Evolutionary conservation across 208 protist species (phyloP).

Genomic region (Wallacemonas sp.): DNA sequence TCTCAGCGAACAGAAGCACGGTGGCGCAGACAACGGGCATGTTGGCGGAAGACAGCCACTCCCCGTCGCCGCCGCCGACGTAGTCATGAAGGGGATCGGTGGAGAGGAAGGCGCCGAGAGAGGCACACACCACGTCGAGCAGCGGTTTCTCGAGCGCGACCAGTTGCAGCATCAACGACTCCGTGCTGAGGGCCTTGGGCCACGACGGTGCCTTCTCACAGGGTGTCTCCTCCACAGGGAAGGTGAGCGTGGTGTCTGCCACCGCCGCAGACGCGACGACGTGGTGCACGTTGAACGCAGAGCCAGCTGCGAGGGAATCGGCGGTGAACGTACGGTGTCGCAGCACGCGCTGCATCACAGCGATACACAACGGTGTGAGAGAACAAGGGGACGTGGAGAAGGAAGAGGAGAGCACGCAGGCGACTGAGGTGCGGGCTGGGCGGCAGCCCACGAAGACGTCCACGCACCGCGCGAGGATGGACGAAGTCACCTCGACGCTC

Average conservation of each 20-base stretch:
- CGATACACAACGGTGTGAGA: constrained; percentile 1
- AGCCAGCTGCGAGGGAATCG: not conserved
- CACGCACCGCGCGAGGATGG: constrained; percentile 11
- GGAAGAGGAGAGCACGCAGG: no score
- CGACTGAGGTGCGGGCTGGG: no score
- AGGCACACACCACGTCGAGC: not conserved
- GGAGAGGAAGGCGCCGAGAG: not conserved
- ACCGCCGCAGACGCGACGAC: no score
- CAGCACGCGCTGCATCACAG: constrained; percentile 3
- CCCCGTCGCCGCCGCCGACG: not conserved
- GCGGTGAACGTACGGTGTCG: not conserved
- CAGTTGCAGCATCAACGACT: not conserved
- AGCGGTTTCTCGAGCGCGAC: not conserved
- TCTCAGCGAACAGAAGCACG: not conserved
- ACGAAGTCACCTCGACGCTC: not conserved
- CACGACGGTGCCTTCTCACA: not conserved
- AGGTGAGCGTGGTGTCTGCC: not conserved
- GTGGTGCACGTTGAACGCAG: not conserved
- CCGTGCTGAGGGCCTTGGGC: not conserved
- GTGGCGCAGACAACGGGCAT: not conserved
- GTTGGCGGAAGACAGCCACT: not conserved
- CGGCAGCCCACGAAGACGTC: no score
- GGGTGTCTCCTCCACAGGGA: not conserved
- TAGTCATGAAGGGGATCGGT: not conserved
- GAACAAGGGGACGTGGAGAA: no score